Percentiles rank a stretch among this genome's conserved stretches.
phyloP scores from a whole-genome alignment of 2,329 filamentous ascomycete genomes.

The Fusarium odoratissimum region DNA sequence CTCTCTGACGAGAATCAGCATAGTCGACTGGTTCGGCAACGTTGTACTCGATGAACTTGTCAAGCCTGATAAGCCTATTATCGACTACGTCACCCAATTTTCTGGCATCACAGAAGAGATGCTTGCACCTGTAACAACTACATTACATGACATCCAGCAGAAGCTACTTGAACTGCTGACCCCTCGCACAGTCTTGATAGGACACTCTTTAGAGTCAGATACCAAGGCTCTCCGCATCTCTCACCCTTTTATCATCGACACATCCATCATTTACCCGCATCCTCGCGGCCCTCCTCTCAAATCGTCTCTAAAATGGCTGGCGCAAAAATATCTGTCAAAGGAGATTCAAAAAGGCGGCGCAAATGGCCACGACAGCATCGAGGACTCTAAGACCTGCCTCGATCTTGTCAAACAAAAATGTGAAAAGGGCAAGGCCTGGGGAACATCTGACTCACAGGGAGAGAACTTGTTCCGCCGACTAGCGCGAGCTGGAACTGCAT shows the following conservation, averaged over 20 bases:
- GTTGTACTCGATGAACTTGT: slow-evolving; percentile 90
- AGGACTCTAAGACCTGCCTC: slow-evolving; percentile 90
- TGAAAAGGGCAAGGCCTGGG: slow-evolving; percentile 90
- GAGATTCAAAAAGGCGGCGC: slow-evolving; percentile 87
- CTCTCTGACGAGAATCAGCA: slow-evolving; percentile 88
- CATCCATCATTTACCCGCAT: slow-evolving; percentile 89
- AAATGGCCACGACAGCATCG: slow-evolving; percentile 87
- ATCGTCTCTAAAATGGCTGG: slow-evolving; percentile 88
- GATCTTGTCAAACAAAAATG: slow-evolving; percentile 96
- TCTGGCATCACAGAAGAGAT: slow-evolving; percentile 93
- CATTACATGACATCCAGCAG: slow-evolving; percentile 82
- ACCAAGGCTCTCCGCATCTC: slow-evolving; percentile 85
- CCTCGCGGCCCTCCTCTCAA: slow-evolving; percentile 90
- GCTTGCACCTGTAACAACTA: slow-evolving; percentile 85
- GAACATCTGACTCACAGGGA: slow-evolving; percentile 78
- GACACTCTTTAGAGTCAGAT: slow-evolving; percentile 86
- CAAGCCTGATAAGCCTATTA: slow-evolving; percentile 88
- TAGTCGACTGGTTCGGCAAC: slow-evolving; percentile 86
- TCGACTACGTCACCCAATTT: slow-evolving; percentile 89
- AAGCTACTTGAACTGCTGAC: slow-evolving; percentile 79
- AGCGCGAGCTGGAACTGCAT: slow-evolving; percentile 69
- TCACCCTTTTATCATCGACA: slow-evolving; percentile 95
- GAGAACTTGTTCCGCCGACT: slow-evolving; percentile 93
- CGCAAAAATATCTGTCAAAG: slow-evolving; percentile 84
- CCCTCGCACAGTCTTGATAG: slow-evolving; percentile 78